Base-by-base conservation (phyloP, 225 moss, liverwort and hornwort species). In the Neckera pumila region DNA sequence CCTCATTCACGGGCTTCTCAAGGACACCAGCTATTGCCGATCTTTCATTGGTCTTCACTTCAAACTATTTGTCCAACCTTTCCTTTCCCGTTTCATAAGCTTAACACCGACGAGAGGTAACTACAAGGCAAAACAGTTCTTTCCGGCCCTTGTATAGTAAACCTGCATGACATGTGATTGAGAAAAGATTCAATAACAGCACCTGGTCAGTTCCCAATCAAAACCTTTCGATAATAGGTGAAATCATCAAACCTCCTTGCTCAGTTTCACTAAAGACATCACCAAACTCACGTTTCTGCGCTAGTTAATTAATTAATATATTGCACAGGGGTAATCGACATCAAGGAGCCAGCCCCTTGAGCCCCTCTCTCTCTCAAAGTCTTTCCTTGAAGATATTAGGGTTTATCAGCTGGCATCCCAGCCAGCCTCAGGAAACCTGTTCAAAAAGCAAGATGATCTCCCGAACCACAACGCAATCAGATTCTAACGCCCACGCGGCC, bases 1-100 rank as follows among this genome's bases (percentile, higher is more conserved):
- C 91, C 83, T 80, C 89, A 87, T 89, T 89, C 89, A 90, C 72
- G 58, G 28, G 67, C 87, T 83, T 63, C 67, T 86, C 81, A 28
- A 73, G 67, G 79, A 70, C 76, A 56, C 78, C 79, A 8, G 38
- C 76, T 72, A 90, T n/a, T 66, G 33, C 45, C 61, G 14, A n/a
- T 23, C 88, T 75, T 54, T 61, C n/a, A n/a, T n/a, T n/a, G n/a
- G n/a, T n/a, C n/a, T n/a, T n/a, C 83, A 27, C 80, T 66, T 76
- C 43, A n/a, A 65, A 28, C 21, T 12, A n/a, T 25, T 53, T 42
- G 10, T 53, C 30, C 65, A 65, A 57, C 76, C 45, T 15, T n/a
- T n/a, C n/a, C n/a, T n/a, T n/a, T n/a, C n/a, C n/a, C n/a, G n/a
- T n/a, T n/a, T n/a, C n/a, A n/a, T 15, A 81, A 53, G 26, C 82